Evolutionary conservation across 768 basidiomycete species (phyloP).

Genomic region (Amanita pallidorosea): DNA sequence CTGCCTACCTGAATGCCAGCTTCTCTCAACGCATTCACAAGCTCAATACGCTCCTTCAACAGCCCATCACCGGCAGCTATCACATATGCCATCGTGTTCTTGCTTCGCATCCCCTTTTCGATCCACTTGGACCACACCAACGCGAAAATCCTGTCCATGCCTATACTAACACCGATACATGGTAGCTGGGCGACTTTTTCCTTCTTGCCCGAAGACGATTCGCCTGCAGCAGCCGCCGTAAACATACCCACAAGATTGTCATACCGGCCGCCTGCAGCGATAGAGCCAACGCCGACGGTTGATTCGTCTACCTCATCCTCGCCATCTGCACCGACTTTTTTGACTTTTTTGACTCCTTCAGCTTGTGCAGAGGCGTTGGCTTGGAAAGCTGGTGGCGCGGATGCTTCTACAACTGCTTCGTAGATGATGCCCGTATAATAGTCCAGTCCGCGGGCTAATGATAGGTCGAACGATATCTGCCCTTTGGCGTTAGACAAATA

Average conservation of each 20-base stretch:
- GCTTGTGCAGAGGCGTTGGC: slow-evolving; percentile 21
- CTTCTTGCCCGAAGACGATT: slow-evolving; percentile 24
- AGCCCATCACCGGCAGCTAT: slow-evolving; percentile 87
- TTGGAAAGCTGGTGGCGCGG: slow-evolving; percentile 81
- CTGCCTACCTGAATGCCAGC: slow-evolving; percentile 51
- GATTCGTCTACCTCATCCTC: slow-evolving; percentile 90
- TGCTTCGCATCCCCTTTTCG: slow-evolving; percentile 69
- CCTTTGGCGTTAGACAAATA: not conserved
- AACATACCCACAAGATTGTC: slow-evolving; percentile 93
- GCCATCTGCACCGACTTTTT: slow-evolving; percentile 30
- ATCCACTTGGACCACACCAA: slow-evolving; percentile 83
- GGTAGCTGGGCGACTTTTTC: slow-evolving; percentile 62
- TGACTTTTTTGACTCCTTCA: slow-evolving; percentile 31
- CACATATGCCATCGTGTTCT: slow-evolving; percentile 90
- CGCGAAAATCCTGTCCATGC: slow-evolving; percentile 88
- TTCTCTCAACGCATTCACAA: too few species aligned
- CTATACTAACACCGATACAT: slow-evolving; percentile 88
- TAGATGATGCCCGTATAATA: slow-evolving; percentile 99
- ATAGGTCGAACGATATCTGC: slow-evolving; percentile 92
- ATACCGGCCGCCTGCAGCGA: slow-evolving; percentile 97
- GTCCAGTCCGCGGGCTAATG: slow-evolving; percentile 93
- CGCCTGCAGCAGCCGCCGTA: slow-evolving; percentile 67
- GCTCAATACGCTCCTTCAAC: slow-evolving; percentile 42
- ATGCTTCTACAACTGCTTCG: slow-evolving; percentile 89
- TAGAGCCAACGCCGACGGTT: slow-evolving; percentile 92